phyloP scores from a whole-genome alignment of 1,284 basidiomycete species.

The Moesziomyces parantarcticus region DNA sequence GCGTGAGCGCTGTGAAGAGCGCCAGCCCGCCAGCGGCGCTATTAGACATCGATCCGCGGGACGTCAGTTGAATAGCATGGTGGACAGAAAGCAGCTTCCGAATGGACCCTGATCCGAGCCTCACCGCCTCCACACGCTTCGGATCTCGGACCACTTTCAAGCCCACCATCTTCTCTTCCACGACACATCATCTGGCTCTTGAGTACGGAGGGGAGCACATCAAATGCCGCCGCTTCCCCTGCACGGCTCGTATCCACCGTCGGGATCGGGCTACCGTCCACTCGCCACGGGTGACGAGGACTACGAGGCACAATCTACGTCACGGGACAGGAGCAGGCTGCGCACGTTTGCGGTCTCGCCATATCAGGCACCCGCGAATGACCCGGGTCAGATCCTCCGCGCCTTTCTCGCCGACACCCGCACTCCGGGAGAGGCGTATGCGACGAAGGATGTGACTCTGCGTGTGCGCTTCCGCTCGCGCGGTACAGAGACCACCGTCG shows the following conservation, averaged over 20 bases:
- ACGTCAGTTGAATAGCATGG: too few species aligned
- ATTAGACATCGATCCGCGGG: constrained; percentile 16
- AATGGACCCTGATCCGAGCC: too few species aligned
- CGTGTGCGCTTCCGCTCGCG: constrained; percentile 8
- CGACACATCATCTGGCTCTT: too few species aligned
- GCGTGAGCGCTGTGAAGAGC: constrained; percentile 11
- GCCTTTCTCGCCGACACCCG: constrained; percentile 35
- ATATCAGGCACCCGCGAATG: constrained; percentile 18
- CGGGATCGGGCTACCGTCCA: constrained; percentile 22
- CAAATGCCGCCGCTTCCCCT: constrained; percentile 29
- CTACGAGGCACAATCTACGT: neutral
- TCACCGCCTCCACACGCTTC: neutral
- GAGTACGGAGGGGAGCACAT: too few species aligned
- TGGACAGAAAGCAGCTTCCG: neutral
- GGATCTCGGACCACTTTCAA: neutral
- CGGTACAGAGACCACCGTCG: constrained; percentile 2
- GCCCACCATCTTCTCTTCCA: neutral
- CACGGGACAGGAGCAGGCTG: too few species aligned
- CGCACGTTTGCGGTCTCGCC: constrained; percentile 11
- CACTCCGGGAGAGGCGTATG: neutral
- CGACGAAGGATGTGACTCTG: constrained; percentile 7
- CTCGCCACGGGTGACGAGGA: constrained; percentile 1
- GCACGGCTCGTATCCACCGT: constrained; percentile 29
- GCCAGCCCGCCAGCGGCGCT: constrained; percentile 18
- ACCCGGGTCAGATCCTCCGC: constrained; percentile 16